Base-by-base conservation (phyloP, 2,329 filamentous ascomycete genomes). In the Penicillium sp. region DNA sequence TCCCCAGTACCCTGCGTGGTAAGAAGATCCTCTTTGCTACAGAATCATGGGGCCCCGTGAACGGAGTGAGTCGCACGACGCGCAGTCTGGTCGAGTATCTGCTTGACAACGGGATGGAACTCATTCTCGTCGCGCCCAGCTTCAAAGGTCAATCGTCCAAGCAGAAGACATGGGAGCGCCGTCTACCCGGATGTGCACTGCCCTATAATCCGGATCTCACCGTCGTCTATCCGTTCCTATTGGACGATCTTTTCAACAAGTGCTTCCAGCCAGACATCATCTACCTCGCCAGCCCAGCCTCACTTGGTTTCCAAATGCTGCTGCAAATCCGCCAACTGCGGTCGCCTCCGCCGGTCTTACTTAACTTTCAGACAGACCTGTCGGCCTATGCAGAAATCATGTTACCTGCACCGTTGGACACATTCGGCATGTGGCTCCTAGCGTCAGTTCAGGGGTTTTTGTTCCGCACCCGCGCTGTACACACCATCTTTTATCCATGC, bases 161-260 rank as follows among this genome's bases (percentile, higher is more conserved):
- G 37, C 37, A 40, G 12, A 9, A 40, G 12, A 9, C 69, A 63
- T 63, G 77, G 41, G 86, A 88, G 62, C 73, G 86, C 14, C 82
- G 86, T 16, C 75, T 89, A 1, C 78, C 80, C 17, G 87, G 87
- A 16, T 87, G 85, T 61, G 85, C 85, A 6, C 73, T 89, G 2
- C 87, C 87, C 0, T 89, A 88, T 74, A 89, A 89, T 69, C 87
- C 86, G 0, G 86, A 89, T 62, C 78, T 89, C 43, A 87, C 85
- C 9, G 81, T 89, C 25, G 86, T 86, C 12, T 88, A 88, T 60
- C 87, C 87, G 0, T 86, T 89, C 53, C 82, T 85, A 22, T 78
- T 89, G 31, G 84, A 84, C 3, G 76, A 81, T 4, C 73, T 89
- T 36, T 88, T 84, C 69, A 73, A 76, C 5, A 78, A 79, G 43